phyloP scores from a whole-genome alignment of 2,329 filamentous ascomycete species.

The Sclerotinia sclerotiorum region DNA sequence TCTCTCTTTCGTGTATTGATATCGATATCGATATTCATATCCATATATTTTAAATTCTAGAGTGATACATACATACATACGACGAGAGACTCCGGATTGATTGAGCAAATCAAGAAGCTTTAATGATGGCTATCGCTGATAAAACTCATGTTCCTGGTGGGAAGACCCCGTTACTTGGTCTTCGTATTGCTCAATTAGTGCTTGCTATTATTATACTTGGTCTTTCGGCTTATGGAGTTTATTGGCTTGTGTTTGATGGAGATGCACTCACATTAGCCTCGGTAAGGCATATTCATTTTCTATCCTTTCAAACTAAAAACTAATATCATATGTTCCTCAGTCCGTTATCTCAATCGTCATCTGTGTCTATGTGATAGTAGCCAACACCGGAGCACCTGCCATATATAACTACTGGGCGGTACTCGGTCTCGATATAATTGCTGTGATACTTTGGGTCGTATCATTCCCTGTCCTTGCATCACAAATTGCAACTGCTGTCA shows the following conservation, averaged over 20 bases:
- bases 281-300: background rate
- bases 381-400: background rate
- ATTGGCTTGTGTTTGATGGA: conserved; percentile 5
- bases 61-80: no score
- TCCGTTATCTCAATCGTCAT: conserved; percentile 9
- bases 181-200: conserved; percentile 16
- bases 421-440: conserved; percentile 15
- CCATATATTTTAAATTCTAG: background rate
- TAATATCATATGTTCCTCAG: background rate
- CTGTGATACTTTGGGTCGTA: conserved; percentile 8
- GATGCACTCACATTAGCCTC: conserved; percentile 12
- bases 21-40: background rate
- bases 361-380: conserved; percentile 6
- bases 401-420: conserved; percentile 22
- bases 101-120: background rate
- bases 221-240: conserved; percentile 16
- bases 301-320: background rate
- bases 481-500: background rate
- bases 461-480: conserved; percentile 10
- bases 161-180: background rate
- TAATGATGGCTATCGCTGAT: background rate
- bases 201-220: conserved; percentile 13
- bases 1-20: background rate
- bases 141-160: conserved; percentile 7
- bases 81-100: background rate